Conservation (phyloP, 2,329 filamentous ascomycete species). For the Aspergillus tanneri region DNA sequence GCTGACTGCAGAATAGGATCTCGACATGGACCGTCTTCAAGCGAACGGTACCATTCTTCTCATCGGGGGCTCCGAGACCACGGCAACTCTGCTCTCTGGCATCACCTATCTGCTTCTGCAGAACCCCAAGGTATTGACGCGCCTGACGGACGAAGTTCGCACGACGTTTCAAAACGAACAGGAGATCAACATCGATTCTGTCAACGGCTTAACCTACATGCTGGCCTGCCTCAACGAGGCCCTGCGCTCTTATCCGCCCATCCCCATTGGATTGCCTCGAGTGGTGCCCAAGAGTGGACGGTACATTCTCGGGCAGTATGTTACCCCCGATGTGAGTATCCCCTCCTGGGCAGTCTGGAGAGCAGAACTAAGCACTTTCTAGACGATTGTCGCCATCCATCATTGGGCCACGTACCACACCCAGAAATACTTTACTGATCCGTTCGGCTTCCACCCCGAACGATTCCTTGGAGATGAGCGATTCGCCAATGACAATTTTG, state of each 20-base stretch:
- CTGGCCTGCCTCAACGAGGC: slow-evolving; percentile 42
- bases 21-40: slow-evolving; percentile 29
- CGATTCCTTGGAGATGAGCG: slow-evolving; percentile 39
- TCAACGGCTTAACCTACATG: slow-evolving; percentile 37
- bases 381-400: slow-evolving; percentile 45
- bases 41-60: slow-evolving; percentile 33
- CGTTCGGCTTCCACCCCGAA: slow-evolving; percentile 48
- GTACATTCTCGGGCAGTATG: slow-evolving; percentile 18
- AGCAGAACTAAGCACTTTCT: background rate
- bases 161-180: slow-evolving; percentile 30
- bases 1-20: background rate
- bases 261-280: slow-evolving; percentile 24
- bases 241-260: slow-evolving; percentile 41
- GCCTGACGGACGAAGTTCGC: slow-evolving; percentile 38
- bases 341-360: background rate
- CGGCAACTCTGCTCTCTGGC: slow-evolving; percentile 44
- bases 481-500: slow-evolving; percentile 2
- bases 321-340: slow-evolving; percentile 22
- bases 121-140: slow-evolving; percentile 32
- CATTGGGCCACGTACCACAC: slow-evolving; percentile 48
- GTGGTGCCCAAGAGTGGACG: slow-evolving; percentile 19
- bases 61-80: slow-evolving; percentile 48
- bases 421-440: slow-evolving; percentile 44
- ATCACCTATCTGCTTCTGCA: slow-evolving; percentile 41
- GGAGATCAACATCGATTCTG: slow-evolving; percentile 37